phyloP scores from a whole-genome alignment of 129 eudicot species.

The Saposhnikovia divaricata region DNA sequence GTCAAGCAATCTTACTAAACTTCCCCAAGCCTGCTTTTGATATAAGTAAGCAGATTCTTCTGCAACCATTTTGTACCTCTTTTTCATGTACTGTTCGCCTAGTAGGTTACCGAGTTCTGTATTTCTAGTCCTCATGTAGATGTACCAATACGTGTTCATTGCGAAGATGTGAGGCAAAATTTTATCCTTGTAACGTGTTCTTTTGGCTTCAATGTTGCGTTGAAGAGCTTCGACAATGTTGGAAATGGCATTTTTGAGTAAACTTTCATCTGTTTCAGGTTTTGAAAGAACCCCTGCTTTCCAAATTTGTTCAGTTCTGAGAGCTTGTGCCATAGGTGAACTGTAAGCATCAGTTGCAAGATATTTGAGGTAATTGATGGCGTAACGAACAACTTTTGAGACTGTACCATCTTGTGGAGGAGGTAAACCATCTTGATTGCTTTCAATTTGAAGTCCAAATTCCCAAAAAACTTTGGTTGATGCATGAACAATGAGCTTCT shows the following conservation, averaged over 20 bases:
- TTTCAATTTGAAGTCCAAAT: slow-evolving; percentile 74
- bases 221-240: slow-evolving; percentile 69
- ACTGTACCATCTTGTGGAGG: slow-evolving; percentile 76
- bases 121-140: slow-evolving; percentile 64
- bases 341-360: slow-evolving; percentile 42
- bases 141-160: slow-evolving; percentile 81
- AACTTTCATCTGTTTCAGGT: slow-evolving; percentile 38
- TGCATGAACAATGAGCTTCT: slow-evolving; percentile 65
- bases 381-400: slow-evolving; percentile 60
- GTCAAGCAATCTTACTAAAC: slow-evolving; percentile 50
- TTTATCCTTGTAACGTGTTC: slow-evolving; percentile 53
- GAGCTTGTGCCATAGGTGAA: slow-evolving; percentile 57
- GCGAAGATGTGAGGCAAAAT: slow-evolving; percentile 51
- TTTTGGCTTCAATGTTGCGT: slow-evolving; percentile 51
- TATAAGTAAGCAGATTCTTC: slow-evolving; percentile 81
- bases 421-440: slow-evolving; percentile 61
- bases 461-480: slow-evolving; percentile 71
- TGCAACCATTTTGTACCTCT: slow-evolving; percentile 59
- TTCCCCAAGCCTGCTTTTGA: slow-evolving; percentile 81
- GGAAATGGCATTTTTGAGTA: slow-evolving; percentile 49
- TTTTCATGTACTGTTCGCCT: slow-evolving; percentile 67
- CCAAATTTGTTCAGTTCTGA: slow-evolving; percentile 64
- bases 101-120: slow-evolving; percentile 56
- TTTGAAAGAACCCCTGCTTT: slow-evolving; percentile 40
- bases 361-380: slow-evolving; percentile 65